Percentiles rank a stretch among this genome's conserved stretches.
These are phyloP conservation scores for Penicillium sclerotigenum DNA, from an alignment of 2,329 filamentous ascomycete genomes.

Conservation along the genomic window DNA sequence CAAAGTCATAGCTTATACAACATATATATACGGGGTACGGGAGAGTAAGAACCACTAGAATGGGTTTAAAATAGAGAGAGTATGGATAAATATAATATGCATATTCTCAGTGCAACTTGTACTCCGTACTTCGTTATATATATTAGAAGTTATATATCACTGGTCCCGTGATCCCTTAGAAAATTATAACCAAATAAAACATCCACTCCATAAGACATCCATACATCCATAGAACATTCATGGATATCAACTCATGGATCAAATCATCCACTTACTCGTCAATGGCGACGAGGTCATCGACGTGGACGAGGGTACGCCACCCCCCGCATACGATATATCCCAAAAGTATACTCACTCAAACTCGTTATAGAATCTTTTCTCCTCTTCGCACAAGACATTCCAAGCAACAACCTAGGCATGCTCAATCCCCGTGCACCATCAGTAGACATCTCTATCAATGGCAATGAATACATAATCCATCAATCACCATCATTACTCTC, in stretches of 20 bases:
- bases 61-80: background rate
- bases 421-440: slow-evolving; percentile 66
- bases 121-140: background rate
- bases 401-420: slow-evolving; percentile 78
- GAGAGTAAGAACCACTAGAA: background rate
- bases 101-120: background rate
- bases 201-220: background rate
- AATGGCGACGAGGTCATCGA: slow-evolving; percentile 52
- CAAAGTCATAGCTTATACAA: background rate
- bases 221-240: background rate
- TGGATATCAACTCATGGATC: slow-evolving; percentile 4
- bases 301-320: slow-evolving; percentile 57
- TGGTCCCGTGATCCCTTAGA: slow-evolving; percentile 17
- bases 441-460: slow-evolving; percentile 66
- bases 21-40: no score
- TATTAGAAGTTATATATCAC: background rate
- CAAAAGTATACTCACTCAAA: slow-evolving; percentile 3
- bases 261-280: slow-evolving; percentile 37
- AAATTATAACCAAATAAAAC: background rate
- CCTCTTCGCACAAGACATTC: slow-evolving; percentile 73
- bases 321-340: background rate
- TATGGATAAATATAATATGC: no score
- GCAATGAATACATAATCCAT: slow-evolving; percentile 68
- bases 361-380: slow-evolving; percentile 71
- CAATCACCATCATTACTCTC: slow-evolving; percentile 82